Evolutionary conservation across 495 filamentous ascomycete genomes (phyloP).

Genomic region (Penicillium paxilli): DNA sequence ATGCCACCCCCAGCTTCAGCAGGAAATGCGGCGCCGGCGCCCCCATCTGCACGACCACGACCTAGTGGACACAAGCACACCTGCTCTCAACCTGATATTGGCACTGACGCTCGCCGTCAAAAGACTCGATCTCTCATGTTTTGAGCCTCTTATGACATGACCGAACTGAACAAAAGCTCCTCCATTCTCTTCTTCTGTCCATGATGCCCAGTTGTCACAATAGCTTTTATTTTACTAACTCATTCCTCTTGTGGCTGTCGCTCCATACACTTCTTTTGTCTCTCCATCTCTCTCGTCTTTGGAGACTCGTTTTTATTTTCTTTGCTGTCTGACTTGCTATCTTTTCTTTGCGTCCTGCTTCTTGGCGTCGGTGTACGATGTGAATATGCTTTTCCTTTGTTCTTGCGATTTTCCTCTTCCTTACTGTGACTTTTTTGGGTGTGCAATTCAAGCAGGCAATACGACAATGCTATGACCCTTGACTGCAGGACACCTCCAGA

Average conservation of each 20-base stretch:
- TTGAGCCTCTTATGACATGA: constrained; percentile 12
- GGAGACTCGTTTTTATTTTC: constrained; percentile 11
- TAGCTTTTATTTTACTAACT: constrained; percentile 13
- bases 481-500: constrained; percentile 27
- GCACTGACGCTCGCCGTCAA: constrained; percentile 40
- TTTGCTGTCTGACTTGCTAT: constrained; percentile 6
- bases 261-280: constrained; percentile 7
- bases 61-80: constrained; percentile 37
- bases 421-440: constrained; percentile 15
- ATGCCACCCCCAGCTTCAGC: constrained; percentile 30
- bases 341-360: constrained; percentile 7
- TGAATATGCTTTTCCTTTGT: constrained; percentile 1
- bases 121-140: constrained; percentile 50
- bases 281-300: constrained; percentile 6
- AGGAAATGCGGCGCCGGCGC: constrained; percentile 27
- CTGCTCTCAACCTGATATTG: constrained; percentile 44
- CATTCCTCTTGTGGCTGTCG: constrained; percentile 7
- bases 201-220: constrained; percentile 34
- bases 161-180: constrained; percentile 11
- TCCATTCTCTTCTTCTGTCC: constrained; percentile 27
- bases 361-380: constrained; percentile 31
- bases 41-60: constrained; percentile 29
- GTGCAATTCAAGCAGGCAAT: constrained; percentile 8
- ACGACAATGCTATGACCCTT: constrained; percentile 26
- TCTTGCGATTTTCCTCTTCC: constrained; percentile 16